Percentiles rank a stretch among this genome's conserved stretches.
phyloP scores from a whole-genome alignment of 2,329 filamentous ascomycete species.

The Epichloe uncinata region DNA sequence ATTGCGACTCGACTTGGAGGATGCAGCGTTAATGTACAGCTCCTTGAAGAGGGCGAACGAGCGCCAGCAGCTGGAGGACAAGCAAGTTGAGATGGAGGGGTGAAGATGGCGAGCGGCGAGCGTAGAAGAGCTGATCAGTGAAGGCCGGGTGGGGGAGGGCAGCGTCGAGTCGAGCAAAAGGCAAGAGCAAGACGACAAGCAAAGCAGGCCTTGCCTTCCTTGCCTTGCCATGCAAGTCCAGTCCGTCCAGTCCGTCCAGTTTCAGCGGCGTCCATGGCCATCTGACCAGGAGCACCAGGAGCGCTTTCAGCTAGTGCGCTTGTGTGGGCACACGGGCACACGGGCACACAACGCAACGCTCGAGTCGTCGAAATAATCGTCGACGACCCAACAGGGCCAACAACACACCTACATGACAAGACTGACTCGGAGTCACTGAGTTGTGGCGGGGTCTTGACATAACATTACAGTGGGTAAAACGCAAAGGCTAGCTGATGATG shows the following conservation, averaged over 20 bases:
- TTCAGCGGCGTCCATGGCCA: neutral
- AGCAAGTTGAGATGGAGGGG: neutral
- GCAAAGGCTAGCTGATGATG: neutral
- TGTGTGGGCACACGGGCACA: neutral
- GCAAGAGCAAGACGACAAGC: too few species aligned
- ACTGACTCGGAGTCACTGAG: slow-evolving; percentile 4
- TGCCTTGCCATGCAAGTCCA: neutral
- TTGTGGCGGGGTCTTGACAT: slow-evolving; percentile 1
- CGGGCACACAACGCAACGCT: too few species aligned
- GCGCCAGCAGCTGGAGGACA: neutral
- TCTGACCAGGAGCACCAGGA: slow-evolving; percentile 1
- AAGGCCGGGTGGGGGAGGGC: neutral
- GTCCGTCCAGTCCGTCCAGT: neutral
- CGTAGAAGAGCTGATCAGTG: neutral
- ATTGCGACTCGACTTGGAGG: neutral
- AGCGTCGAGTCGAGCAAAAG: neutral
- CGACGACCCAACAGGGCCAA: too few species aligned
- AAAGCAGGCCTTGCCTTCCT: too few species aligned
- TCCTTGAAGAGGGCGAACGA: neutral
- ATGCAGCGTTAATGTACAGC: neutral
- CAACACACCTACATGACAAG: too few species aligned
- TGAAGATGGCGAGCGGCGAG: neutral
- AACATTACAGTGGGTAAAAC: neutral
- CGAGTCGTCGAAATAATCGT: too few species aligned
- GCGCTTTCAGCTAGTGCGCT: neutral